Evolutionary conservation across 805 yeast genomes (phyloP).

Genomic region (Suhomyces sp.): DNA sequence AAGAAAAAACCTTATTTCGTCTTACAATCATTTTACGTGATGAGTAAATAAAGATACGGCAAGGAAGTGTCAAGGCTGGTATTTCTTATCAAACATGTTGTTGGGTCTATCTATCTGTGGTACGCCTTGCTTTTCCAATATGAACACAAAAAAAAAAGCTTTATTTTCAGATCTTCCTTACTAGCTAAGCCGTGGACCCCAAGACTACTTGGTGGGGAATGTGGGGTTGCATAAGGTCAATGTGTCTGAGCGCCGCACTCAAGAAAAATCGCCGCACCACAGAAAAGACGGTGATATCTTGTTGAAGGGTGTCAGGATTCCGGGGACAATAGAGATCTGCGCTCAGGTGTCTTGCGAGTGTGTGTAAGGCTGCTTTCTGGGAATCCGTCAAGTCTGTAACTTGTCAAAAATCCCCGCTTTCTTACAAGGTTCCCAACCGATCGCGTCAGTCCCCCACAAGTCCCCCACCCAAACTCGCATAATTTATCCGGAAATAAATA

Average conservation of each 20-base stretch:
- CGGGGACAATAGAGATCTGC: neutral
- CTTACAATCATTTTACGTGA: too few species aligned
- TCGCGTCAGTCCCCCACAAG: neutral
- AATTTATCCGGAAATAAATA: neutral
- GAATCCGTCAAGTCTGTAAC: neutral
- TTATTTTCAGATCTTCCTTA: neutral
- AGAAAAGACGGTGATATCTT: neutral
- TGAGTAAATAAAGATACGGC: too few species aligned
- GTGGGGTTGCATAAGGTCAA: neutral
- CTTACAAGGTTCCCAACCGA: neutral
- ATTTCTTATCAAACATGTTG: neutral
- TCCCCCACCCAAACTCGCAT: neutral
- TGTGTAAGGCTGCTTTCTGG: neutral
- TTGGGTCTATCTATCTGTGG: neutral
- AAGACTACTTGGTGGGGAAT: neutral
- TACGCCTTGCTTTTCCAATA: neutral
- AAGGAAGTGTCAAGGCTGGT: neutral
- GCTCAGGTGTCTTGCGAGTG: neutral
- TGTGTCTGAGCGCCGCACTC: neutral
- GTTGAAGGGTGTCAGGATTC: neutral
- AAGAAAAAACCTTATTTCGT: too few species aligned
- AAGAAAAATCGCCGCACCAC: neutral
- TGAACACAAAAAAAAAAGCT: neutral
- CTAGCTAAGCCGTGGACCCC: neutral
- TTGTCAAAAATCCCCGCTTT: neutral